phyloP scores from a whole-genome alignment of 192 early-diverging fungal genomes.

The Linnemannia schmuckeri region DNA sequence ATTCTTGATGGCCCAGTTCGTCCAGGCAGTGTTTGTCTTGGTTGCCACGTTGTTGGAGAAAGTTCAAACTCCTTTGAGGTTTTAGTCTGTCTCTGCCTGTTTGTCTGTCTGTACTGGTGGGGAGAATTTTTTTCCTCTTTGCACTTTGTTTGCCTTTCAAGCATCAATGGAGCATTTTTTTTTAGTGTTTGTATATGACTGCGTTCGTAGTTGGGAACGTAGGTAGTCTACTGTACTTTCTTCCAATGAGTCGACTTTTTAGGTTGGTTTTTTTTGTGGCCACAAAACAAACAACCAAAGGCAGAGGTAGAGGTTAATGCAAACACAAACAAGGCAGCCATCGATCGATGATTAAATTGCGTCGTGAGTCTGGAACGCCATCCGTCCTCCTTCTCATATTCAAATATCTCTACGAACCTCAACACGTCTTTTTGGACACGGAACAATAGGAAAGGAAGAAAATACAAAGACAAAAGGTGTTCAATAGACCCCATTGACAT shows the following conservation, averaged over 20 bases:
- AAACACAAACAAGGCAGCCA: background rate
- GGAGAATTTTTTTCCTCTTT: too few relatives aligned
- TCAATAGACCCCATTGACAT: background rate
- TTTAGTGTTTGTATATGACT: background rate
- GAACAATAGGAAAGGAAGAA: background rate
- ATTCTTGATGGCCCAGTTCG: background rate
- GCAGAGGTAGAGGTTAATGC: background rate
- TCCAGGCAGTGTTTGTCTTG: background rate
- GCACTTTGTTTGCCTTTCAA: background rate
- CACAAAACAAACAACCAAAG: background rate
- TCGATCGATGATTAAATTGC: background rate
- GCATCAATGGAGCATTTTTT: background rate
- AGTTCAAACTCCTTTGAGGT: constrained; percentile 8
- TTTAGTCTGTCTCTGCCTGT: background rate
- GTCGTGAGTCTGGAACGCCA: background rate
- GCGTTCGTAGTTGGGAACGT: background rate
- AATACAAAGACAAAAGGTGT: background rate
- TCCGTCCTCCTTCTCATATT: background rate
- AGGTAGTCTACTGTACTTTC: background rate
- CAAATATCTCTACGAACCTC: background rate
- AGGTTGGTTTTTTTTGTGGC: background rate
- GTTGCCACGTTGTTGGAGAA: constrained; percentile 18
- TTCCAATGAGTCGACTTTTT: background rate
- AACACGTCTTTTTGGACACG: background rate
- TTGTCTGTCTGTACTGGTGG: background rate